Evolutionary conservation across 768 basidiomycete species (phyloP).

Genomic region (Macrocybe gigantea): DNA sequence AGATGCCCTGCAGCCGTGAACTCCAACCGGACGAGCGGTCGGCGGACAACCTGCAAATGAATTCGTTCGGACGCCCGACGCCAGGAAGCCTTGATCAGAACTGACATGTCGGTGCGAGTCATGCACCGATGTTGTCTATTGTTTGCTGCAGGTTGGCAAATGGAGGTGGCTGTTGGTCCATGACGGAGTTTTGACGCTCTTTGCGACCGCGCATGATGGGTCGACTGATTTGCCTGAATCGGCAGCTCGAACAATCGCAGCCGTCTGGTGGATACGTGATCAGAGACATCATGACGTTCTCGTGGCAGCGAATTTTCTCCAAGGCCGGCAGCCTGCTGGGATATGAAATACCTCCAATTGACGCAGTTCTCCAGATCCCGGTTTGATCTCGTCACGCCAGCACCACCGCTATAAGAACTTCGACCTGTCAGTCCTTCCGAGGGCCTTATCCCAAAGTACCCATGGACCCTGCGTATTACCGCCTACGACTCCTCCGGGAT

Average conservation of each 20-base stretch:
- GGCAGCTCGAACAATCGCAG: background rate
- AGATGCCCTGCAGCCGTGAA: too few species aligned
- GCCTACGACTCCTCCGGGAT: constrained; percentile 44
- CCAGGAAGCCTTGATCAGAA: too few species aligned
- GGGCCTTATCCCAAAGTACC: background rate
- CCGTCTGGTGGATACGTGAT: constrained; percentile 8
- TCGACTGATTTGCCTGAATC: constrained; percentile 6
- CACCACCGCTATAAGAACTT: constrained; percentile 3
- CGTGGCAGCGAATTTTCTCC: constrained; percentile 6
- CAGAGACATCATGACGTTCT: constrained; percentile 5
- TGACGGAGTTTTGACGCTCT: constrained; percentile 5
- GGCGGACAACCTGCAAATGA: too few species aligned
- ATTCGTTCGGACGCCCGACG: too few species aligned
- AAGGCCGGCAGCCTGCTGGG: too few species aligned
- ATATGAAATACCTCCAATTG: too few species aligned
- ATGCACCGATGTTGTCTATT: constrained; percentile 15
- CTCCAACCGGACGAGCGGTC: too few species aligned
- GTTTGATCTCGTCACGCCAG: too few species aligned
- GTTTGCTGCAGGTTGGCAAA: constrained; percentile 9
- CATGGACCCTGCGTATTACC: constrained; percentile 42
- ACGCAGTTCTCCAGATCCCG: too few species aligned
- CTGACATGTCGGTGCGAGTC: constrained; percentile 3
- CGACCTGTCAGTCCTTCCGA: too few species aligned
- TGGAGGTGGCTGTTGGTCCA: background rate
- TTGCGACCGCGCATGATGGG: background rate